Evolutionary conservation across 2,329 filamentous ascomycete genomes (phyloP).

Genomic region (Chaetomiaceae sp.): DNA sequence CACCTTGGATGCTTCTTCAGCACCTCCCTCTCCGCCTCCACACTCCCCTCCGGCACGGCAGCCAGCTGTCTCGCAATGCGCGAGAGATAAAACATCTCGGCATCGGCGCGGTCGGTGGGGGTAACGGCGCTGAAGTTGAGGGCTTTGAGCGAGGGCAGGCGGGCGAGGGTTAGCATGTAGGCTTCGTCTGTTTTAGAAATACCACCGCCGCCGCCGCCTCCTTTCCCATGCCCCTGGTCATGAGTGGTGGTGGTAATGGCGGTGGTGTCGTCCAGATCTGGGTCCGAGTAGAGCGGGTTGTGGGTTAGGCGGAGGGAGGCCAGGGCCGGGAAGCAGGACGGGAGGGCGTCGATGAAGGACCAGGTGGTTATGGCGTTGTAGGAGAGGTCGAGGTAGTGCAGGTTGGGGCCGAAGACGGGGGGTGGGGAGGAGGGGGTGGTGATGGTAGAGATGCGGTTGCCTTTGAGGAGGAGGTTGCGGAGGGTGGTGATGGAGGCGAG

Average conservation of each 20-base stretch:
- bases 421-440: constrained; percentile 34
- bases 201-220: constrained; percentile 41
- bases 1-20: constrained; percentile 67
- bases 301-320: constrained; percentile 72
- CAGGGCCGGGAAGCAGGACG: constrained; percentile 66
- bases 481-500: constrained; percentile 50
- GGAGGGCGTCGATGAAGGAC: constrained; percentile 68
- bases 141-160: constrained; percentile 60
- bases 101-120: constrained; percentile 71
- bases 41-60: constrained; percentile 41
- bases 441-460: constrained; percentile 61
- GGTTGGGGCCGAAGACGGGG: constrained; percentile 48
- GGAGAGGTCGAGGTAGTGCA: constrained; percentile 68
- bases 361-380: constrained; percentile 67
- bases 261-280: constrained; percentile 29
- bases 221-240: constrained; percentile 10
- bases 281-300: constrained; percentile 74
- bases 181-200: constrained; percentile 66
- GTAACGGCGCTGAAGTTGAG: constrained; percentile 74
- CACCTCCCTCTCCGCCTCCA: constrained; percentile 52
- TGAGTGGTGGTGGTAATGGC: constrained; percentile 17
- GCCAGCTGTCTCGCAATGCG: constrained; percentile 74
- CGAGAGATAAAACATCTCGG: constrained; percentile 89
- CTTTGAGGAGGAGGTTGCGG: constrained; percentile 66
- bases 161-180: constrained; percentile 82